Conservation (phyloP, 2,329 filamentous ascomycete species). For the Dactylonectria estremocensis region DNA sequence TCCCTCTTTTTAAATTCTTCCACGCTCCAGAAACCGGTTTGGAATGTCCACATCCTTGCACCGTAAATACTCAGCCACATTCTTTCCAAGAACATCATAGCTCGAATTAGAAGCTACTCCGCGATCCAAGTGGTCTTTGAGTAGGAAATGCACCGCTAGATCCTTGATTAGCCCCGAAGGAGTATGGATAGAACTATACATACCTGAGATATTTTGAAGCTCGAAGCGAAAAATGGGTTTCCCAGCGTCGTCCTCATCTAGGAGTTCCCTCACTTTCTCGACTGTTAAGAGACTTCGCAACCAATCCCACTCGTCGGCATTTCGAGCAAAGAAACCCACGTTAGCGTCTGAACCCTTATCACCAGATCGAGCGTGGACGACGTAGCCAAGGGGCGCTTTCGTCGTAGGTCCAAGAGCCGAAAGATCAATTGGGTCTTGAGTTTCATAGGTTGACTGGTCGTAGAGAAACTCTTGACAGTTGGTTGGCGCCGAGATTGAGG, state of each 20-base stretch:
- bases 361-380: conserved; percentile 45
- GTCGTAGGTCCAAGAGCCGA: conserved; percentile 36
- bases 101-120: conserved; percentile 57
- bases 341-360: conserved; percentile 16
- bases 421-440: conserved; percentile 25
- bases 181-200: not conserved
- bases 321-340: conserved; percentile 8
- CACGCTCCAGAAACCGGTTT: conserved; percentile 56
- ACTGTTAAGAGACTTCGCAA: conserved; percentile 10
- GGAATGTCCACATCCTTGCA: conserved; percentile 59
- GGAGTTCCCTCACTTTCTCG: not conserved
- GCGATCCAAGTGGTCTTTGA: conserved; percentile 60
- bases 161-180: not conserved
- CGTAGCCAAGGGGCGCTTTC: conserved; percentile 42
- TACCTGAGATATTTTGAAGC: conserved; percentile 9
- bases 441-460: conserved; percentile 43
- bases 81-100: conserved; percentile 61
- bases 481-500: conserved; percentile 32
- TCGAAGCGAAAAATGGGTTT: conserved; percentile 14
- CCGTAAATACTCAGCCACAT: conserved; percentile 58
- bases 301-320: conserved; percentile 12
- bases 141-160: conserved; percentile 54
- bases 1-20: conserved; percentile 37
- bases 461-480: conserved; percentile 35
- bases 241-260: conserved; percentile 1